Evolutionary conservation across 257 asterid genomes (phyloP).

Genomic region (Capsicum rhomboideum): DNA sequence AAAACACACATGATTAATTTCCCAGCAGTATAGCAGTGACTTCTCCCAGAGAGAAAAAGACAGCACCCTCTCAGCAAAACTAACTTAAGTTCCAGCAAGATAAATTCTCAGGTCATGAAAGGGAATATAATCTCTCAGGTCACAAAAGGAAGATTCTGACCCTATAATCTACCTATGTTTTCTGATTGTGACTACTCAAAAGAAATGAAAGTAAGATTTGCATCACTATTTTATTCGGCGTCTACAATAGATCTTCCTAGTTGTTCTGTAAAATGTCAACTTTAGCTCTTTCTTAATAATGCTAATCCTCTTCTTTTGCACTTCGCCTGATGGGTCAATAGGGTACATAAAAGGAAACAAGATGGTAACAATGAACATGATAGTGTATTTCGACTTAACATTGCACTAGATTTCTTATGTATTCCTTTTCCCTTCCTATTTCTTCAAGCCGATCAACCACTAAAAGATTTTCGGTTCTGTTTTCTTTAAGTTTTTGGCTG

Average conservation of each 20-base stretch:
- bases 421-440: neutral
- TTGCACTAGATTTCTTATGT: neutral
- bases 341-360: neutral
- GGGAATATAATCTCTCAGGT: neutral
- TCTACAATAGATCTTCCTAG: neutral
- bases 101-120: neutral
- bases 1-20: neutral
- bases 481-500: neutral
- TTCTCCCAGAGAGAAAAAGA: neutral
- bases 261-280: neutral
- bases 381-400: neutral
- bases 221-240: neutral
- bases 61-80: neutral
- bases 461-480: neutral
- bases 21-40: neutral
- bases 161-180: neutral
- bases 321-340: neutral
- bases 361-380: neutral
- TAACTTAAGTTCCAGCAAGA: neutral
- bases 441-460: neutral
- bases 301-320: neutral
- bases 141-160: neutral
- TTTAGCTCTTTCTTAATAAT: neutral
- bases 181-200: neutral
- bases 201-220: neutral